These are phyloP conservation scores for Podaxis sp. DNA, from an alignment of 768 basidiomycete genomes.

Conservation along the genomic window DNA sequence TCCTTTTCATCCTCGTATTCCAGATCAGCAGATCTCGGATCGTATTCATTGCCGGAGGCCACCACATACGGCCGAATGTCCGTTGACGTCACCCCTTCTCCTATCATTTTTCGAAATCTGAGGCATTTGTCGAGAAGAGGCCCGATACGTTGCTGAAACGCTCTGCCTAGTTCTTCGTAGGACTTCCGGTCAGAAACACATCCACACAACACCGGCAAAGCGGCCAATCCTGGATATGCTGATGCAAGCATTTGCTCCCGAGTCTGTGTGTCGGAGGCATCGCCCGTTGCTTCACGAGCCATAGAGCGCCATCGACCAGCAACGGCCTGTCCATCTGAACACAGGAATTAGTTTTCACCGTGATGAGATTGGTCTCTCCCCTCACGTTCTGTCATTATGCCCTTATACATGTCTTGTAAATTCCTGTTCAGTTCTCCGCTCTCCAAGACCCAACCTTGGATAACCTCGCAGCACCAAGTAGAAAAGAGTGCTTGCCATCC, in stretches of 20 bases:
- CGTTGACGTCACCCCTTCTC: conserved; percentile 27
- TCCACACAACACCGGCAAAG: neutral
- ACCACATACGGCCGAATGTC: conserved; percentile 21
- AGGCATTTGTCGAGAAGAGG: conserved; percentile 27
- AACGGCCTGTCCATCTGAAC: conserved; percentile 40
- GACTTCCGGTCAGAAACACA: neutral
- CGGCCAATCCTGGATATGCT: conserved; percentile 1
- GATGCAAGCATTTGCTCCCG: neutral
- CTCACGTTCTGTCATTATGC: neutral
- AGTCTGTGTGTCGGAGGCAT: neutral
- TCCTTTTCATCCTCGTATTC: conserved; percentile 23
- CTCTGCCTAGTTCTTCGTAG: conserved; percentile 10
- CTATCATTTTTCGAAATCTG: conserved; percentile 24
- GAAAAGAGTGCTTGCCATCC: conserved; percentile 12
- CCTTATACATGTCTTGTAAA: neutral
- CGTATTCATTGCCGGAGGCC: conserved; percentile 12
- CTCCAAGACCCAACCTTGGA: neutral
- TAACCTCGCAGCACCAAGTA: neutral
- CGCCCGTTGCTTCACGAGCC: conserved; percentile 22
- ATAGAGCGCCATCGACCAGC: conserved; percentile 44
- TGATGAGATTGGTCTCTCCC: too few relatives aligned
- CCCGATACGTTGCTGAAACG: conserved; percentile 22
- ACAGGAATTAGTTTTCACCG: neutral
- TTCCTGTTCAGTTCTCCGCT: neutral
- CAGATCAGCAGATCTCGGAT: neutral